These are phyloP conservation scores for Ceratobasidium papillatum DNA, from an alignment of 1,284 basidiomycete species.

Conservation along the genomic window DNA sequence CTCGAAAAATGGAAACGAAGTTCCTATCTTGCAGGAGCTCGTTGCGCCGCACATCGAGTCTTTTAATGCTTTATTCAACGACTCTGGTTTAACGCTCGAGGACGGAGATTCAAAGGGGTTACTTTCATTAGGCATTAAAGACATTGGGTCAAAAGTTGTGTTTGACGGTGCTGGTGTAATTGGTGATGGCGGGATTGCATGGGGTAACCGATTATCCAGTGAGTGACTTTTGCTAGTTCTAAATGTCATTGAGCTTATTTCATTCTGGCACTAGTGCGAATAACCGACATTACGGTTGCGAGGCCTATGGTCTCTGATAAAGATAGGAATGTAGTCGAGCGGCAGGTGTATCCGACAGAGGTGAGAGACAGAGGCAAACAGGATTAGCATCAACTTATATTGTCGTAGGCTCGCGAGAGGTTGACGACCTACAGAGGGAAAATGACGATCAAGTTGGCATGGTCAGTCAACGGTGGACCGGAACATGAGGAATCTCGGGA, in stretches of 20 bases:
- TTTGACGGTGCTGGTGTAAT: conserved; percentile 81
- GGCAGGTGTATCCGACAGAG: conserved; percentile 87
- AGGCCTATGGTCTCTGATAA: conserved; percentile 90
- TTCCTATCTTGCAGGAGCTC: conserved; percentile 90
- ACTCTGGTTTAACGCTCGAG: conserved; percentile 73
- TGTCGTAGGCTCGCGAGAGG: conserved; percentile 85
- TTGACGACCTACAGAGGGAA: conserved; percentile 91
- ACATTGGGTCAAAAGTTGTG: conserved; percentile 89
- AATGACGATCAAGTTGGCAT: conserved; percentile 90
- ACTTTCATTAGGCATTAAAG: conserved; percentile 79
- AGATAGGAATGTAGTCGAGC: conserved; percentile 77
- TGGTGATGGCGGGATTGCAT: conserved; percentile 63
- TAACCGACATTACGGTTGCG: conserved; percentile 85
- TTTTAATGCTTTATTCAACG: conserved; percentile 95
- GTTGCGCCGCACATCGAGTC: conserved; percentile 94
- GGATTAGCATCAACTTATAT: neutral
- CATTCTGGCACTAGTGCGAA: conserved; percentile 71
- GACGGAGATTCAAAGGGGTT: conserved; percentile 83
- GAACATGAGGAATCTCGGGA: conserved; percentile 82
- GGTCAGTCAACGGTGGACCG: conserved; percentile 81
- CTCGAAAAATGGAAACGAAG: conserved; percentile 70
- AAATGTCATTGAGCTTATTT: neutral
- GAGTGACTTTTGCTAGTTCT: conserved; percentile 15
- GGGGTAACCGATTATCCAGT: conserved; percentile 67
- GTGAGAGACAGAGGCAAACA: conserved; percentile 56